phyloP scores from a whole-genome alignment of 2,329 filamentous ascomycete species.

The Peltaster fructicola region DNA sequence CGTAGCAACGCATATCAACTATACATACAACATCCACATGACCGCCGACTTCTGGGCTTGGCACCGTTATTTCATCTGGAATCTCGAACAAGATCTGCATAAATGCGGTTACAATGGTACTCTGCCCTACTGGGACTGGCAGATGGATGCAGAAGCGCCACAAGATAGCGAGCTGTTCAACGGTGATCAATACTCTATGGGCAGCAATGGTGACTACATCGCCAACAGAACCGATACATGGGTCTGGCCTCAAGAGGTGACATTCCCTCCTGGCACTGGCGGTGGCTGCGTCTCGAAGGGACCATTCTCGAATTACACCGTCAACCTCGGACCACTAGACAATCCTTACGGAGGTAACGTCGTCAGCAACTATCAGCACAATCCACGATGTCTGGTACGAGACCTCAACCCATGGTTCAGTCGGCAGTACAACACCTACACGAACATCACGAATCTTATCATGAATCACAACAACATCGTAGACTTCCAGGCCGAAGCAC shows the following conservation, averaged over 20 bases:
- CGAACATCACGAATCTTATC: slow-evolving; percentile 9
- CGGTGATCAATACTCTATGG: slow-evolving; percentile 27
- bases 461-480: slow-evolving; percentile 5
- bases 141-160: slow-evolving; percentile 23
- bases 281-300: slow-evolving; percentile 35
- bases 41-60: slow-evolving; percentile 18
- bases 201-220: slow-evolving; percentile 9
- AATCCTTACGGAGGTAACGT: slow-evolving; percentile 9
- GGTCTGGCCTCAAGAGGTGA: slow-evolving; percentile 33
- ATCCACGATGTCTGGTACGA: slow-evolving; percentile 10
- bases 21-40: slow-evolving; percentile 9
- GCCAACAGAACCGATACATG: slow-evolving; percentile 4
- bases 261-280: slow-evolving; percentile 30
- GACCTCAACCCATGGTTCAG: slow-evolving; percentile 16
- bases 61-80: slow-evolving; percentile 22
- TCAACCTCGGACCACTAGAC: slow-evolving; percentile 8
- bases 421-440: slow-evolving; percentile 6
- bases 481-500: slow-evolving; percentile 5
- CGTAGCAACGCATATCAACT: slow-evolving; percentile 7
- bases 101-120: slow-evolving; percentile 22
- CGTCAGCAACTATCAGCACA: slow-evolving; percentile 5
- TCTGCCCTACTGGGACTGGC: slow-evolving; percentile 36
- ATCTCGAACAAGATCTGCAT: slow-evolving; percentile 20
- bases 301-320: slow-evolving; percentile 28
- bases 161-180: slow-evolving; percentile 34